phyloP scores from a whole-genome alignment of 768 basidiomycete species.

The Leccinum subgranulosum region DNA sequence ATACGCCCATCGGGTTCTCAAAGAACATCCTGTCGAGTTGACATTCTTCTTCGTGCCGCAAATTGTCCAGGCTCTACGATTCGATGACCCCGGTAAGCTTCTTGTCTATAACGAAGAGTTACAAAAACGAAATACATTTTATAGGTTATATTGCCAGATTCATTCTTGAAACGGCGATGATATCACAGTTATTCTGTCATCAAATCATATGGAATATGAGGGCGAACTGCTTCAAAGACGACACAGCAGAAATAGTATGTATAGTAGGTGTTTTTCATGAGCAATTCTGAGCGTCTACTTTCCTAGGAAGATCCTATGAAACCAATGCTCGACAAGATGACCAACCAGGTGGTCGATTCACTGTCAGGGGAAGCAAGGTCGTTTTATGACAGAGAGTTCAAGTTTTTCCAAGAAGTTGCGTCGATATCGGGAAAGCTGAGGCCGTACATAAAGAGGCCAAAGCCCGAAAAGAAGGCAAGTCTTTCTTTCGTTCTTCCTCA shows the following conservation, averaged over 20 bases:
- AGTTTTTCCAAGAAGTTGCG: conserved; percentile 94
- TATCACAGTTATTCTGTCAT: conserved; percentile 97
- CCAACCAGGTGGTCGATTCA: conserved; percentile 70
- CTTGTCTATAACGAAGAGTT: not conserved
- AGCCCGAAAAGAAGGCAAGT: conserved; percentile 90
- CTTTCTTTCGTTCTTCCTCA: not conserved
- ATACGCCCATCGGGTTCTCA: conserved; percentile 94
- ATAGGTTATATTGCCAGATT: conserved; percentile 91
- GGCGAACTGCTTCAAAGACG: conserved; percentile 94
- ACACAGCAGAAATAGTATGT: conserved; percentile 76
- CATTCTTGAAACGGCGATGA: conserved; percentile 95
- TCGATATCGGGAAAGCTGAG: conserved; percentile 98
- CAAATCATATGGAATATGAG: conserved; percentile 99
- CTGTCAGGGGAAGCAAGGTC: conserved; percentile 83
- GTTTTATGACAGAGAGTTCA: conserved; percentile 95
- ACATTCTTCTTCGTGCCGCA: conserved; percentile 99
- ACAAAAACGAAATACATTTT: not conserved
- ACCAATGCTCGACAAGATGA: conserved; percentile 89
- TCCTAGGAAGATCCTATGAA: conserved; percentile 92
- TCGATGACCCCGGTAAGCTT: conserved; percentile 76
- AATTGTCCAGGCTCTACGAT: conserved; percentile 92
- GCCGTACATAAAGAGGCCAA: conserved; percentile 92
- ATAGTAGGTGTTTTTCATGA: not conserved
- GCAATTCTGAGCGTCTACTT: not conserved
- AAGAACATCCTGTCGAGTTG: conserved; percentile 89